Percentiles rank a stretch among this genome's conserved stretches.
Conservation (phyloP, 306 rosid genomes). For the Lithocarpus polystachyus region DNA sequence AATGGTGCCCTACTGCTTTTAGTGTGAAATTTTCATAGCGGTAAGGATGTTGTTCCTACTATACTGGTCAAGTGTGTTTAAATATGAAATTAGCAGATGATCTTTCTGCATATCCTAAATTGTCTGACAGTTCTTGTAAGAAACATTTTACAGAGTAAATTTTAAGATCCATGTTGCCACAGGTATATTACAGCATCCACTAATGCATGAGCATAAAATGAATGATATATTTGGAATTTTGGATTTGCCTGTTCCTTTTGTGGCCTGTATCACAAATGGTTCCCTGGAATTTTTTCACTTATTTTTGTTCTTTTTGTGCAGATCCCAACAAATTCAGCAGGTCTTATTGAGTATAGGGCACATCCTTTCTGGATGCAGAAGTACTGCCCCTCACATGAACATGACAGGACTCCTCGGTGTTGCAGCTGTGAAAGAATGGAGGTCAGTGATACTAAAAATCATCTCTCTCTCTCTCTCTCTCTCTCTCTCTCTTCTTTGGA, state of each 20-base stretch:
- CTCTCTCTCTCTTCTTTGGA: not conserved
- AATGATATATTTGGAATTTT: no score
- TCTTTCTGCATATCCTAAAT: not conserved
- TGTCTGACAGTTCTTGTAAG: not conserved
- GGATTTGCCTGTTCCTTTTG: no score
- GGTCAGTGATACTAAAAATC: conserved; percentile 44
- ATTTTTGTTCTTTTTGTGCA: conserved; percentile 27
- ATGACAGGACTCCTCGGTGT: conserved; percentile 90
- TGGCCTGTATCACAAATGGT: not conserved
- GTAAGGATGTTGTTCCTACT: not conserved
- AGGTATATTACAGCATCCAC: no score
- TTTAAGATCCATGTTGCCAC: no score
- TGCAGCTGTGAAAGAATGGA: conserved; percentile 99
- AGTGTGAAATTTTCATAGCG: not conserved
- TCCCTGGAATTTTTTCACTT: not conserved
- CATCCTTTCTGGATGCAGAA: conserved; percentile 97
- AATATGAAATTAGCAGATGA: not conserved
- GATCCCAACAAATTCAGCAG: conserved; percentile 93
- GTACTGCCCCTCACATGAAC: conserved; percentile 95
- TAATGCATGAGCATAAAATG: no score
- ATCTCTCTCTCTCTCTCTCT: conserved; percentile 13
- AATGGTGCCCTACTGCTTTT: not conserved
- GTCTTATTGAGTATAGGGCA: conserved; percentile 88
- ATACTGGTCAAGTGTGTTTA: not conserved
- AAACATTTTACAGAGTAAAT: no score